Percentiles rank a stretch among this genome's conserved stretches.
Evolutionary conservation across 305 asterid genomes (phyloP).

Genomic region (Fraxinus dipetala): DNA sequence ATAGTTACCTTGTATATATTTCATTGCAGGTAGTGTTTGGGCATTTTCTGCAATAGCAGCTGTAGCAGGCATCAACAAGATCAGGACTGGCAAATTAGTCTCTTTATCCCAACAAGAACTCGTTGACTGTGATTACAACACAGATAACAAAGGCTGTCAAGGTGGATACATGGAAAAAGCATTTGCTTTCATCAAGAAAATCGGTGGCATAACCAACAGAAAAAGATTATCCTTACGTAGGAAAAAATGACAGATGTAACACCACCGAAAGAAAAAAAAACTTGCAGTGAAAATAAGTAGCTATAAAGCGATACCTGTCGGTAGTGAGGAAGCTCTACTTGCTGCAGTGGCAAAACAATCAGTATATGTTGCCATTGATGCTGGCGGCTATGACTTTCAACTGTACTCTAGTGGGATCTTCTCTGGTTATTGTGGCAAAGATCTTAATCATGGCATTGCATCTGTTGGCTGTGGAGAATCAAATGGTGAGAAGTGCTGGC

Average conservation of each 20-base stretch:
- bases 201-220: slow-evolving; percentile 55
- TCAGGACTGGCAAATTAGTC: slow-evolving; percentile 38
- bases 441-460: slow-evolving; percentile 49
- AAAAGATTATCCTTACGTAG: slow-evolving; percentile 47
- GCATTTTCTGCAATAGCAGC: slow-evolving; percentile 52
- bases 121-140: slow-evolving; percentile 36
- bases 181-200: slow-evolving; percentile 45
- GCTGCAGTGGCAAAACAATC: slow-evolving; percentile 58
- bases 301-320: slow-evolving; percentile 33
- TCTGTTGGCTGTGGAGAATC: slow-evolving; percentile 52
- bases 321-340: slow-evolving; percentile 38
- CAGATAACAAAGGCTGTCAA: slow-evolving; percentile 31
- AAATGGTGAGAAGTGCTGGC: slow-evolving; percentile 44
- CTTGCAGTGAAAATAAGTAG: slow-evolving; percentile 41
- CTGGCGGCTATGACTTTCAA: slow-evolving; percentile 42
- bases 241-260: slow-evolving; percentile 36
- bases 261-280: slow-evolving; percentile 13
- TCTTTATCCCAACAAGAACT: slow-evolving; percentile 45
- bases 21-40: slow-evolving; percentile 48
- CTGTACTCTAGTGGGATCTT: slow-evolving; percentile 52
- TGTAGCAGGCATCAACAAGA: slow-evolving; percentile 40
- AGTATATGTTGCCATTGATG: slow-evolving; percentile 60
- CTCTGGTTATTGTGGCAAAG: slow-evolving; percentile 40
- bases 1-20: not conserved
- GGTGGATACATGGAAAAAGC: slow-evolving; percentile 64